phyloP scores from a whole-genome alignment of 345 rosid genomes.

The Moricandia arvensis region DNA sequence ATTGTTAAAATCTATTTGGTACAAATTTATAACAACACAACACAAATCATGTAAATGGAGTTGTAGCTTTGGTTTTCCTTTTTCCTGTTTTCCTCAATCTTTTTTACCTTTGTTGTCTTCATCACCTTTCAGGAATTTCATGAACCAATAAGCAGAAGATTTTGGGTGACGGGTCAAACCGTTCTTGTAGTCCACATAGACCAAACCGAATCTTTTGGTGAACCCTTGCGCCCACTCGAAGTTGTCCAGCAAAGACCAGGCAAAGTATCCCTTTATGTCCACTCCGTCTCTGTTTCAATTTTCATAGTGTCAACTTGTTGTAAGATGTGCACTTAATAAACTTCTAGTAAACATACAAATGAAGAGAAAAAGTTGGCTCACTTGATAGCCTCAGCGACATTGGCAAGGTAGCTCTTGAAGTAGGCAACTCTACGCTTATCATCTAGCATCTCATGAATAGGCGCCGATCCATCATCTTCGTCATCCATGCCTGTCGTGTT shows the following conservation, averaged over 20 bases:
- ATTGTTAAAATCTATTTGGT: slow-evolving; percentile 8
- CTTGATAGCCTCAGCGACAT: slow-evolving; percentile 72
- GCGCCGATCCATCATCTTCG: slow-evolving; percentile 56
- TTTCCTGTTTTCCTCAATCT: slow-evolving; percentile 13
- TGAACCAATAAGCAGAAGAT: slow-evolving; percentile 91
- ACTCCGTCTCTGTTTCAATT: slow-evolving; percentile 63
- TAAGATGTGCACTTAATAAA: not conserved
- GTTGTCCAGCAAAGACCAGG: slow-evolving; percentile 90
- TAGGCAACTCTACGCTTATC: slow-evolving; percentile 73
- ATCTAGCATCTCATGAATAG: slow-evolving; percentile 75
- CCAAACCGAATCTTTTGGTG: slow-evolving; percentile 83
- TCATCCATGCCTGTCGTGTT: slow-evolving; percentile 84
- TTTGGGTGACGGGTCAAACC: slow-evolving; percentile 74
- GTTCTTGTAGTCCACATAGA: slow-evolving; percentile 87
- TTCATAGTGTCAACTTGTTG: not conserved
- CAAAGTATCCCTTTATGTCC: slow-evolving; percentile 87
- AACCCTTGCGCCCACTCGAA: slow-evolving; percentile 95
- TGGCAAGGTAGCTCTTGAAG: slow-evolving; percentile 68
- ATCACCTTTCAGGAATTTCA: slow-evolving; percentile 58
- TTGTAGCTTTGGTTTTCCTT: not conserved
- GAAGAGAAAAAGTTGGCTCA: slow-evolving; percentile 26
- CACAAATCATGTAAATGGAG: slow-evolving; percentile 9
- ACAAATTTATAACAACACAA: slow-evolving; percentile 21
- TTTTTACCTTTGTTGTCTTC: slow-evolving; percentile 48
- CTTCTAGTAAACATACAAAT: not conserved